Base-by-base conservation (phyloP, 768 basidiomycete species). In the Collybia sordida region DNA sequence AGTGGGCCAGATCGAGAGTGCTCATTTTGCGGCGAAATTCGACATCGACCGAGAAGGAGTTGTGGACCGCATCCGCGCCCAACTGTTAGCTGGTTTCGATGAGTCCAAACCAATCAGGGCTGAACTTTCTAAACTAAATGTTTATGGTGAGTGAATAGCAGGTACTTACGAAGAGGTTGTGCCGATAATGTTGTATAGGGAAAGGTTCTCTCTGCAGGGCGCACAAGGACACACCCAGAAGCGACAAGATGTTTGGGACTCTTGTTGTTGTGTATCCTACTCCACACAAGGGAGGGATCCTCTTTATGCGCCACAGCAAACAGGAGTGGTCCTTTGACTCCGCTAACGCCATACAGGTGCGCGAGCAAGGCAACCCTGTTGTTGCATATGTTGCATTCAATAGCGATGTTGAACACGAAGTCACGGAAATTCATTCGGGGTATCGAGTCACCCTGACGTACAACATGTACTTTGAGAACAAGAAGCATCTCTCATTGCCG, bases 251-350 rank as follows among this genome's bases (percentile, higher is more conserved):
- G 72, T 73, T 82, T 37, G 79, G 75, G 0, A 79, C 80, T 1
- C 67, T 83, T 6, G 71, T 81, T 1, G 54, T 81, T 37, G 67
- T 77, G 17, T 69, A 78, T 45, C 80, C 79, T 12, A 73, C 73
- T 1, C n/a, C 55, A 0, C 72, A 81, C 52, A 63, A 74, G 49
- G 79, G 78, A 1, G 80, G 79, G 2, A 59, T 59, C n/a, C 66
- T 78, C 14, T 37, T 65, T 1, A 61, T 82, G 0, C 66, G 64
- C 5, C 62, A 69, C 24, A 47, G 40, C 6, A 62, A 56, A 9
- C 50, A 60, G n/a, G 70, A 72, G 34, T 72, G 65, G 65, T 52
- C 50, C 1, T 66, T 74, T 39, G 73, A 77, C n/a, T 24, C 47
- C 2, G 39, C 38, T 4, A 39, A 60, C 18, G 45, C 52, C 1